phyloP scores from a whole-genome alignment of 2,329 filamentous ascomycete genomes.

The Microsporum ferrugineum region DNA sequence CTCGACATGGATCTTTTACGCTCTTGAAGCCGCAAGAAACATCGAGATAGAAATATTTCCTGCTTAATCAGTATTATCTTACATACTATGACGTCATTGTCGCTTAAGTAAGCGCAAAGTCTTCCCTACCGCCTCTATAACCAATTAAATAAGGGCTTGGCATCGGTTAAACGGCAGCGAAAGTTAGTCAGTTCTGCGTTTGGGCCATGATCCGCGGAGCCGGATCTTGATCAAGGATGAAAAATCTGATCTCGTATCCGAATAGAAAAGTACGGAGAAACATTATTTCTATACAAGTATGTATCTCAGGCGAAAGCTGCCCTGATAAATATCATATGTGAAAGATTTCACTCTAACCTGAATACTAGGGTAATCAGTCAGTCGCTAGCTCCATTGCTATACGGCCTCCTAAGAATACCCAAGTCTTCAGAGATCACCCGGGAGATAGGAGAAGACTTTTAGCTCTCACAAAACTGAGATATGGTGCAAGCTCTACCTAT shows the following conservation, averaged over 20 bases:
- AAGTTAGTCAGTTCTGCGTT: background rate
- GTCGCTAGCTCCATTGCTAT: too few species aligned
- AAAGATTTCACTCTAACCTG: too few species aligned
- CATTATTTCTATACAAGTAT: too few species aligned
- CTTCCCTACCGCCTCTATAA: background rate
- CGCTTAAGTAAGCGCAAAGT: background rate
- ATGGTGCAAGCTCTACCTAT: too few species aligned
- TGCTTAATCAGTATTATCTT: background rate
- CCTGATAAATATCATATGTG: too few species aligned
- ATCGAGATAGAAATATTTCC: background rate
- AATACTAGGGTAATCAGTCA: too few species aligned
- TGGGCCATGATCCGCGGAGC: background rate
- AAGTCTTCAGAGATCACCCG: too few species aligned
- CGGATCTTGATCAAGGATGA: background rate
- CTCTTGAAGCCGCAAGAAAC: background rate
- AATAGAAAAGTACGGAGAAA: too few species aligned
- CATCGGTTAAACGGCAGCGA: background rate
- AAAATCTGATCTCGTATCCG: background rate
- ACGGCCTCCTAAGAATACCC: too few species aligned
- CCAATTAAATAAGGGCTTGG: background rate
- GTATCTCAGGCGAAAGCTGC: too few species aligned
- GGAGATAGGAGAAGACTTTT: too few species aligned
- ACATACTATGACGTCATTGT: background rate
- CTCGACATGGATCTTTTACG: background rate
- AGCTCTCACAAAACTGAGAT: too few species aligned